A percentile compares a stretch with the other conserved stretches of the same genome.
Evolutionary conservation across 1,139 yeast genomes (phyloP).

Genomic region (Sugiyamaella neomexicana): DNA sequence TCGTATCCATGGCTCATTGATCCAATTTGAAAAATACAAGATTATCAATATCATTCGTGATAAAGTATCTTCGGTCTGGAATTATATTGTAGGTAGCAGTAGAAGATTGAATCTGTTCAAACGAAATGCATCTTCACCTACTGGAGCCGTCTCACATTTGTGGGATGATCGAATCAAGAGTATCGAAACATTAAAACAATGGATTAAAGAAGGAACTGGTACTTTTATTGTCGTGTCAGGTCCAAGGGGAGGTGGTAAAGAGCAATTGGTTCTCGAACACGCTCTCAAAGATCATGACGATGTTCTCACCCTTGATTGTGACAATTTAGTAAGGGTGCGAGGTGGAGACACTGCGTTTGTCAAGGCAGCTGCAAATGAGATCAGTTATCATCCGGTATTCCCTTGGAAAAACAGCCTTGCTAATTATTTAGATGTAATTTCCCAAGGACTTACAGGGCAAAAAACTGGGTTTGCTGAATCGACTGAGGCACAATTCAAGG

Average conservation of each 20-base stretch:
- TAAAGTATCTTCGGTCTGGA: slow-evolving; percentile 2
- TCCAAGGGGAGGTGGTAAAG: slow-evolving; percentile 92
- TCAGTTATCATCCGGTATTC: slow-evolving; percentile 91
- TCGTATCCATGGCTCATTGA: slow-evolving; percentile 47
- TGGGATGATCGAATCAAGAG: slow-evolving; percentile 75
- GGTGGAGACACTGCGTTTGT: slow-evolving; percentile 65
- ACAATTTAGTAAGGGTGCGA: slow-evolving; percentile 66
- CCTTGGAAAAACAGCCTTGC: slow-evolving; percentile 88
- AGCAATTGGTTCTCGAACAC: slow-evolving; percentile 71
- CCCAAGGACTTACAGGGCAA: slow-evolving; percentile 91
- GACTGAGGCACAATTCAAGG: slow-evolving; percentile 77
- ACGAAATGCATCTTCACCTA: slow-evolving; percentile 23
- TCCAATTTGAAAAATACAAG: slow-evolving; percentile 3
- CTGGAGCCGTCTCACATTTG: slow-evolving; percentile 36
- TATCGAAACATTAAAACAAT: slow-evolving; percentile 65
- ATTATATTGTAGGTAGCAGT: slow-evolving; percentile 9
- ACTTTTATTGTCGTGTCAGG: slow-evolving; percentile 89
- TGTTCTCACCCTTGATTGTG: slow-evolving; percentile 77
- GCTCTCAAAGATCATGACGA: slow-evolving; percentile 59
- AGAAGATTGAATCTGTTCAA: not conserved
- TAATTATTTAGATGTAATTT: slow-evolving; percentile 76
- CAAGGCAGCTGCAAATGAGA: slow-evolving; percentile 64
- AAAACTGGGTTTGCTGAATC: slow-evolving; percentile 88
- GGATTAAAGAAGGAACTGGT: slow-evolving; percentile 77
- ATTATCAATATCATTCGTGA: not conserved